Evolutionary conservation across 805 yeast species (phyloP).

Genomic region (Wickerhamiella galacta): DNA sequence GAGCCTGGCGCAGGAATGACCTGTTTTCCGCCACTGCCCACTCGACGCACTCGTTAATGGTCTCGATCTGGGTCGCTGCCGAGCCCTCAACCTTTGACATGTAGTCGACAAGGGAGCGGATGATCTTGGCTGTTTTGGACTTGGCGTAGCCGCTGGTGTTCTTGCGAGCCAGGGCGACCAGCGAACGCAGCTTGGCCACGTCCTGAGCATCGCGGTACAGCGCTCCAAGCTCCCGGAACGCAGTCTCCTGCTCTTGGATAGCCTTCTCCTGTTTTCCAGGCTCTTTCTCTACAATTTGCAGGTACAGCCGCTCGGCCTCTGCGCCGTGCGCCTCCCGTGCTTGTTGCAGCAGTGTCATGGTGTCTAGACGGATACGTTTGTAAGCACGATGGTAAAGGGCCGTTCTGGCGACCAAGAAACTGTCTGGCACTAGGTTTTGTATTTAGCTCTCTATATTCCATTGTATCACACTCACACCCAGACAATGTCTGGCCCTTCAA

Average conservation of each 20-base stretch:
- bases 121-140: slow-evolving; percentile 85
- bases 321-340: slow-evolving; percentile 5
- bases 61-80: slow-evolving; percentile 51
- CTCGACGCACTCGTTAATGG: slow-evolving; percentile 63
- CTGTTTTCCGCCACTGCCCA: slow-evolving; percentile 80
- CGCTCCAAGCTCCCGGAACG: slow-evolving; percentile 61
- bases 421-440: too few relatives aligned
- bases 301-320: slow-evolving; percentile 4
- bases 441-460: too few relatives aligned
- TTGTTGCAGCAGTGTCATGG: slow-evolving; percentile 5
- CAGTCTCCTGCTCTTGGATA: slow-evolving; percentile 43
- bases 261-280: slow-evolving; percentile 25
- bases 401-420: too few relatives aligned
- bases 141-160: slow-evolving; percentile 74
- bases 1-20: slow-evolving; percentile 72
- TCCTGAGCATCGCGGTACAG: slow-evolving; percentile 38
- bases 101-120: slow-evolving; percentile 62
- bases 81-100: slow-evolving; percentile 44
- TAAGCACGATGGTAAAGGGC: too few relatives aligned
- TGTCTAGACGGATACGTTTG: neutral
- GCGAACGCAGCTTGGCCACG: slow-evolving; percentile 35
- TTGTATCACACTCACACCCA: too few relatives aligned
- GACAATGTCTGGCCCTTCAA: neutral
- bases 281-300: slow-evolving; percentile 10
- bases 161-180: slow-evolving; percentile 51